Percentiles rank a stretch among this genome's conserved stretches.
Conservation (phyloP, 805 yeast genomes). For the Jamesozyma rosinii region DNA sequence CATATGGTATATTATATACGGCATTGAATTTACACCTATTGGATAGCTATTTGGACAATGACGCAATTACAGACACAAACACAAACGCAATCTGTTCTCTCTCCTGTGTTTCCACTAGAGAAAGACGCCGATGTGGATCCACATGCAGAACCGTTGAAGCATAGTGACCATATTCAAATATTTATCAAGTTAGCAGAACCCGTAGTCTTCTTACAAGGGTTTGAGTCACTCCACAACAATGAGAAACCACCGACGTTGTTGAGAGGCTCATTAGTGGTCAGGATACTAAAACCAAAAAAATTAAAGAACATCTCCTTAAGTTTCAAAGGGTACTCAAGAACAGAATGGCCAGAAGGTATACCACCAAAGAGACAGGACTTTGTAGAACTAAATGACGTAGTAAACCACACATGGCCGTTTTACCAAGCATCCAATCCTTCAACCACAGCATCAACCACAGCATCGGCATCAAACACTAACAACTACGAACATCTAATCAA, state of each 20-base stretch:
- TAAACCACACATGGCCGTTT: slow-evolving; percentile 88
- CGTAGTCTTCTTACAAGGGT: slow-evolving; percentile 72
- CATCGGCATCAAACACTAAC: neutral
- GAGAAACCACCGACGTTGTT: slow-evolving; percentile 69
- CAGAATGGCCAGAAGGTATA: slow-evolving; percentile 98
- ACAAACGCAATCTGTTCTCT: slow-evolving; percentile 20
- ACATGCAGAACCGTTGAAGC: slow-evolving; percentile 43
- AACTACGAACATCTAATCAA: slow-evolving; percentile 5
- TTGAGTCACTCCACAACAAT: slow-evolving; percentile 51
- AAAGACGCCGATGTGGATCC: slow-evolving; percentile 38
- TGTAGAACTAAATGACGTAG: slow-evolving; percentile 53
- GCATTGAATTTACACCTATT: too few relatives aligned
- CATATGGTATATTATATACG: too few relatives aligned
- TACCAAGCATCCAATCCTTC: slow-evolving; percentile 32
- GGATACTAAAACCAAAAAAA: slow-evolving; percentile 63
- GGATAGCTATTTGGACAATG: too few relatives aligned
- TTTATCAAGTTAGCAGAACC: slow-evolving; percentile 74
- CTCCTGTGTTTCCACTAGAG: slow-evolving; percentile 45
- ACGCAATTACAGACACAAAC: too few relatives aligned
- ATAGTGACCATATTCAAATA: slow-evolving; percentile 57
- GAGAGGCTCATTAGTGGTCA: slow-evolving; percentile 66
- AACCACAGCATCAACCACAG: neutral
- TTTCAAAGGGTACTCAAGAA: slow-evolving; percentile 61
- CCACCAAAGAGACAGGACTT: slow-evolving; percentile 75
- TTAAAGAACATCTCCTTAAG: slow-evolving; percentile 53